These are phyloP conservation scores for Angophora floribunda DNA, from an alignment of 345 rosid species.

Conservation along the genomic window DNA sequence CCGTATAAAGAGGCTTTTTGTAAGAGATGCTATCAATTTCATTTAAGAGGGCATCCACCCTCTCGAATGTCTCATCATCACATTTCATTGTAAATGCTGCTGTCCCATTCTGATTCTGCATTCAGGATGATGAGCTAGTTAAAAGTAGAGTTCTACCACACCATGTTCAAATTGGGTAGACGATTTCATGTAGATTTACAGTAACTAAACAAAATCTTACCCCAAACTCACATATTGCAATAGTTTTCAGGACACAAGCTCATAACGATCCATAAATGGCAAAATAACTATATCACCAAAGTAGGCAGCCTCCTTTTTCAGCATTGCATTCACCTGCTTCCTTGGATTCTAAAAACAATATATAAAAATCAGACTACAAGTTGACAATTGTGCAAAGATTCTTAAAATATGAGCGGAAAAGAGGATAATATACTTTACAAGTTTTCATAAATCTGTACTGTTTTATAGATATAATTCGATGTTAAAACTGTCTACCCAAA, in stretches of 20 bases:
- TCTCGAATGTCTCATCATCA: slow-evolving; percentile 89
- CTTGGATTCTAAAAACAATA: slow-evolving; percentile 51
- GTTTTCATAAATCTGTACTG: background rate
- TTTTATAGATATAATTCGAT: background rate
- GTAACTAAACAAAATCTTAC: slow-evolving; percentile 20
- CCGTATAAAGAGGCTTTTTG: slow-evolving; percentile 77
- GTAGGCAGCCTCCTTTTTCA: slow-evolving; percentile 87
- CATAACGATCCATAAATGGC: slow-evolving; percentile 96
- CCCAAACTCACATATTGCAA: slow-evolving; percentile 94
- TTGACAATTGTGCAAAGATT: background rate
- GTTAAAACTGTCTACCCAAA: background rate
- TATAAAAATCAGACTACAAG: background rate
- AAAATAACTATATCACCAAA: slow-evolving; percentile 85
- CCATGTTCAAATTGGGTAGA: background rate
- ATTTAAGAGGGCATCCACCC: slow-evolving; percentile 69
- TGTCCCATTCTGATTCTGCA: slow-evolving; percentile 79
- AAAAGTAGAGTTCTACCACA: background rate
- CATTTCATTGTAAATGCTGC: slow-evolving; percentile 90
- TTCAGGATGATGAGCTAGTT: background rate
- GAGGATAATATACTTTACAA: background rate
- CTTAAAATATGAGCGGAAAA: background rate
- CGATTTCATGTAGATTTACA: background rate
- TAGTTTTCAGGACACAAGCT: slow-evolving; percentile 89
- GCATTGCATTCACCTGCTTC: slow-evolving; percentile 83
- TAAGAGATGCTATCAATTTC: slow-evolving; percentile 55